Base-by-base conservation (phyloP, 345 rosid genomes). In the Ailanthus altissimus region DNA sequence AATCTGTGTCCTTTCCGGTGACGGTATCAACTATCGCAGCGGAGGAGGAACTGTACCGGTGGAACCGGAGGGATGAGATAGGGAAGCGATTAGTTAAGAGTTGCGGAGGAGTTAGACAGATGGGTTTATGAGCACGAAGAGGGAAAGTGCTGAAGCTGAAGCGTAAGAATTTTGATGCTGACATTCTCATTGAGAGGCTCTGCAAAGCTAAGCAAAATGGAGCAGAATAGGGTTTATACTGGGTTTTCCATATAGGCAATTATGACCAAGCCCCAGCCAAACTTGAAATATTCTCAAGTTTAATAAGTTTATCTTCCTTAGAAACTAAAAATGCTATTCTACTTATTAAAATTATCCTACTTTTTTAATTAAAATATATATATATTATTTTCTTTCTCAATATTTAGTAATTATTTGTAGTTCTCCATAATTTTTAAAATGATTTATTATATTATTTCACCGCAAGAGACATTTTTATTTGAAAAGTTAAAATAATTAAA, bases 1-100 rank as follows among this genome's bases (percentile, higher is more conserved):
- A 15, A 15, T 68, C 85, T 10, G 85, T 2, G 40, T 58, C 54
- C 60, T 38, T 74, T 5, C 72, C 45, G 16, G 57, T 43, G 6
- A 36, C 45, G 20, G 38, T 32, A 23, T 57, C 65, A 23, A 43
- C 38, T 1, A n/a, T n/a, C n/a, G n/a, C n/a, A n/a, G 42, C 66
- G 49, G 53, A n/a, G 40, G 65, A 57, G 66, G 54, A 57, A 23
- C 75, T 6, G 53, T 57, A 36, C 15, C 66, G 53, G 23, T 14
- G 53, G 53, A 57, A 23, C 38, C 53, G 40, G 10, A 72, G 64
- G 21, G 53, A 40, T 42, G 21, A 57, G 51, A 56, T 8, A 42
- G 21, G 51, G 38, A 46, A 15, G 6, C 32, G 16, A 57, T 45
- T 43, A 47, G 40, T 15, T 20, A 57, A 43, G 54, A 45, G 15